Conservation (phyloP, 805 yeast species). For the Candida wancherniae region DNA sequence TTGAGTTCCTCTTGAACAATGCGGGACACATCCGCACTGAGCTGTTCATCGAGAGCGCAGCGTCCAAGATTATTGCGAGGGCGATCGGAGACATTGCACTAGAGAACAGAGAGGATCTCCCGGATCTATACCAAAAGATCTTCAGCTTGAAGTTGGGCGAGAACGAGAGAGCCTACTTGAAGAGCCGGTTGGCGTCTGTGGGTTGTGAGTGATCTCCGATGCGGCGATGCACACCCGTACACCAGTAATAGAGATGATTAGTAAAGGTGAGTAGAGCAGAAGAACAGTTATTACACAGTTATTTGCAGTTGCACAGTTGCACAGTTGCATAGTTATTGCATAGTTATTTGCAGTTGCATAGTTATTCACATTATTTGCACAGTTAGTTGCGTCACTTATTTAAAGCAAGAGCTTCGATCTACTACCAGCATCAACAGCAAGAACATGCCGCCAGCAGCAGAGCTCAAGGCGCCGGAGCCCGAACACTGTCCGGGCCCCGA, state of each 20-base stretch:
- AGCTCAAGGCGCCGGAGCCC: slow-evolving; percentile 68
- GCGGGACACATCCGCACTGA: slow-evolving; percentile 36
- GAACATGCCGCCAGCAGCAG: slow-evolving; percentile 23
- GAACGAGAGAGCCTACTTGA: slow-evolving; percentile 38
- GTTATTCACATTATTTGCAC: too few species aligned
- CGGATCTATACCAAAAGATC: slow-evolving; percentile 29
- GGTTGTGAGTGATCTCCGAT: too few species aligned
- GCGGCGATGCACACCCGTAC: slow-evolving; percentile 1
- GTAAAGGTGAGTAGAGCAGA: too few species aligned
- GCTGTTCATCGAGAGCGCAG: slow-evolving; percentile 27
- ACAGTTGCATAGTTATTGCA: too few species aligned
- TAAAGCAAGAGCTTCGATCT: too few species aligned
- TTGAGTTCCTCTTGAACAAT: slow-evolving; percentile 42
- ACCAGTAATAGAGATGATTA: slow-evolving; percentile 1
- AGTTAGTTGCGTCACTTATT: too few species aligned
- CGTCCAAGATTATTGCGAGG: slow-evolving; percentile 50
- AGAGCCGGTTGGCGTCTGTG: slow-evolving; percentile 7
- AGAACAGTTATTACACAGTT: too few species aligned
- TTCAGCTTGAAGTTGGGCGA: slow-evolving; percentile 41
- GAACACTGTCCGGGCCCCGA: slow-evolving; percentile 99
- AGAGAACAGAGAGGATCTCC: slow-evolving; percentile 16
- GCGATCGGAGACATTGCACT: slow-evolving; percentile 40
- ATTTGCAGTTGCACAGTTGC: too few species aligned
- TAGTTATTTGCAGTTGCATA: too few species aligned
- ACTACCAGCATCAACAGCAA: too few species aligned